Base-by-base conservation (phyloP, 176 grass and related monocot genomes). In the Areca catechu region DNA sequence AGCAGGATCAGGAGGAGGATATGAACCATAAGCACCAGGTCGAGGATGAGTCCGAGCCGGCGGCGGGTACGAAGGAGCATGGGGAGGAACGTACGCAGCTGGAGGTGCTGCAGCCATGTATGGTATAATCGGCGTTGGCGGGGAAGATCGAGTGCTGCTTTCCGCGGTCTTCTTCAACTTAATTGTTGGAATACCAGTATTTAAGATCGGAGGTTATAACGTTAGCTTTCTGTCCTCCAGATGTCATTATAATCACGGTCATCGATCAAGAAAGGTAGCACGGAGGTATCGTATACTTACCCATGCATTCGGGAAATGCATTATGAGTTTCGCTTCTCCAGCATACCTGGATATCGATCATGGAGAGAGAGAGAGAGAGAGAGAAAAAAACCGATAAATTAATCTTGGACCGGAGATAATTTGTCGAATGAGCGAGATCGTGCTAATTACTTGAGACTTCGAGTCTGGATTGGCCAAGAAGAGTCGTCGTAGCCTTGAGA, bases 381-480 rank as follows among this genome's bases (percentile, higher is more conserved):
- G n/a, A n/a, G n/a, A n/a, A n/a, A n/a, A n/a, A n/a, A n/a, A n/a
- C n/a, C n/a, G n/a, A n/a, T n/a, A n/a, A n/a, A n/a, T n/a, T n/a
- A n/a, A 30, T 30, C 5, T 30, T 30, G 7, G 28, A 5, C 28
- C 1, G 6, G 4, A 43, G 9, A 43, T 14, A 43, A 43, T 43
- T 14, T 43, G 9, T 43, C 14, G 34, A 43, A 43, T 12, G 7
- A 43, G 7, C 2, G 34, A 54, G 30, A 71, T 16, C 54, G 47
- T 50, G 5, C 23, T n/a, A n/a, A n/a, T 5, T 71, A 86, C 86
- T 71, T 87, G 53, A 65, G 74, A 65, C 68, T 54, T 56, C 74
- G 80, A 53, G 86, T 87, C 53, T 96, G 83, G 5, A 96, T 76
- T 9, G 83, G 68, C 91, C 91, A 96, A 21, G 80, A 76, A 51